Evolutionary conservation across 2,329 filamentous ascomycete genomes (phyloP), one percentile per base, ranked within the genome.

Genomic region (Colletotrichum spinosum): DNA sequence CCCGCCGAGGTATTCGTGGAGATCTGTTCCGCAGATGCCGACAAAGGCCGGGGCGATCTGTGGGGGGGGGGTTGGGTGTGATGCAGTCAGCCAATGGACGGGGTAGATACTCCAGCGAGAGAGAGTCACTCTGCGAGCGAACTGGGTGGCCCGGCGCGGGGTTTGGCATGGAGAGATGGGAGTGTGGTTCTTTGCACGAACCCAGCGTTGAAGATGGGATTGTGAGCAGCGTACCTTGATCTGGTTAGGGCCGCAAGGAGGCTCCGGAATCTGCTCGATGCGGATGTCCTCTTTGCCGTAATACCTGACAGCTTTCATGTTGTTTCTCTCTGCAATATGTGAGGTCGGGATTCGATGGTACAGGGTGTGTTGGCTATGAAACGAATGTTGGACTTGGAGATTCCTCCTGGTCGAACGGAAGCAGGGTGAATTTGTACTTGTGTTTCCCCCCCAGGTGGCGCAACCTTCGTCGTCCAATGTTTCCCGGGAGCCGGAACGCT

Each of bases 281-380:
- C 84, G 78, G 59, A 88, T 81, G 70, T 88, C 84, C 68, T 83
- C 80, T 65, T 81, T 83, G 13, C 84, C 85, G 70, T 87, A 83
- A 69, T 84, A 88, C 69, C 83, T 77, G 33, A 83, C 81, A 51
- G 86, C 85, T 68, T 80, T 80, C 85, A 87, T 87, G 25, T 68
- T 71, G 59, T 25, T 6, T 0, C 11, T 12, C 13, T 12, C 8
- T 57, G 38, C 12, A 8, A 25, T 25, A 25, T n/a, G 42, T 15
- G 51, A 8, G 2, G 39, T 42, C 25, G 2, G n/a, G 25, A 25
- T 25, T 46, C 6, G n/a, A 46, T 10, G 15, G 8, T 9, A 17
- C 5, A 33, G 8, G n/a, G 25, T 13, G 10, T n/a, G 6, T 3
- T 37, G 25, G 34, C 13, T 50, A n/a, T 11, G 6, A n/a, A 13